Conservation (phyloP, 1,284 basidiomycete species). For the Violaceomyces palustris region DNA sequence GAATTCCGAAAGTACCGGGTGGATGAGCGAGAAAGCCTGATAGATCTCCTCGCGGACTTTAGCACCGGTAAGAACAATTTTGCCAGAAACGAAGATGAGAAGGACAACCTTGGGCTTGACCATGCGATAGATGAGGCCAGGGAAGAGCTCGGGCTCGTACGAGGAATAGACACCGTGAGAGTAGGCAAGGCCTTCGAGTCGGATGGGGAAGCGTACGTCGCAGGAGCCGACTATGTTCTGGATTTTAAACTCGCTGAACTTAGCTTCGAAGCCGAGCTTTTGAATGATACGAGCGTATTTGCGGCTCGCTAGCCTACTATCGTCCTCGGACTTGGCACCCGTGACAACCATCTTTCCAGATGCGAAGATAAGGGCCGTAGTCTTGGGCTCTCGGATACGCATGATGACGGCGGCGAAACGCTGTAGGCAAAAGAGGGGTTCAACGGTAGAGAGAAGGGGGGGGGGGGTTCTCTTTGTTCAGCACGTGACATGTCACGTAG, state of each 20-base stretch:
- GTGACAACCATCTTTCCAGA: constrained; percentile 99
- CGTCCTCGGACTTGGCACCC: constrained; percentile 97
- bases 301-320: constrained; percentile 89
- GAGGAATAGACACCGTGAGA: constrained; percentile 97
- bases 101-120: constrained; percentile 99
- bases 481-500: constrained; percentile 4
- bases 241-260: constrained; percentile 99
- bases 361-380: constrained; percentile 97
- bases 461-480: no score
- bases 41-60: constrained; percentile 99
- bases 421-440: constrained; percentile 63
- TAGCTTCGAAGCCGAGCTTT: constrained; percentile 98
- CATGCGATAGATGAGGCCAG: constrained; percentile 98
- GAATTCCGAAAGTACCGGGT: constrained; percentile 59
- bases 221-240: constrained; percentile 96
- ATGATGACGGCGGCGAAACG: constrained; percentile 99
- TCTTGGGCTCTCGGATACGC: constrained; percentile 99
- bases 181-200: constrained; percentile 94
- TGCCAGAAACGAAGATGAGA: constrained; percentile 97
- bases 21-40: constrained; percentile 98
- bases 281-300: constrained; percentile 99
- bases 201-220: constrained; percentile 99
- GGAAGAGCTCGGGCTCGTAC: constrained; percentile 98
- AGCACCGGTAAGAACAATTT: constrained; percentile 97
- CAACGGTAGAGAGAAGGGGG: no score